These are phyloP conservation scores for Cyclostephanos tholiformis DNA, from an alignment of 108 stramenopile species.

Conservation along the genomic window DNA sequence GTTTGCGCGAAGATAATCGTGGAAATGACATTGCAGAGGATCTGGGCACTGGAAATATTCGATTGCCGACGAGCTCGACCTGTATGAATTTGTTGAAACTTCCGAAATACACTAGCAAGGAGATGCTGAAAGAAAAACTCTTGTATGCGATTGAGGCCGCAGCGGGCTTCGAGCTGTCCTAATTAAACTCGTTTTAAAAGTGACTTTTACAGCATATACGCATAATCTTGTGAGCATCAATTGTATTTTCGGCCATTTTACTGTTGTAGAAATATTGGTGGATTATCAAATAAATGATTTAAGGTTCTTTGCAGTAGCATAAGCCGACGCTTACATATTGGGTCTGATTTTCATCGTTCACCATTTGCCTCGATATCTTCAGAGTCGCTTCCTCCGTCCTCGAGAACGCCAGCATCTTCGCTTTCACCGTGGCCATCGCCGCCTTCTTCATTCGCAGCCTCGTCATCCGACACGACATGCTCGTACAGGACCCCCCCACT, in stretches of 20 bases:
- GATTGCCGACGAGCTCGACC: conserved; percentile 91
- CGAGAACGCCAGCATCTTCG: not conserved
- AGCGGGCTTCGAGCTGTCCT: conserved; percentile 96
- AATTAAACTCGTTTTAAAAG: conserved; percentile 1
- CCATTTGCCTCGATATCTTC: too few relatives aligned
- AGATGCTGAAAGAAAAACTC: conserved; percentile 88
- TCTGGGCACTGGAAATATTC: conserved; percentile 43
- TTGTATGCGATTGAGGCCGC: conserved; percentile 93
- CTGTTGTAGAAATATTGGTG: too few relatives aligned
- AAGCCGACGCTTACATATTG: too few relatives aligned
- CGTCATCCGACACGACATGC: conserved; percentile 81
- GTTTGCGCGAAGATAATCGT: conserved; percentile 60
- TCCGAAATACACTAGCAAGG: conserved; percentile 88
- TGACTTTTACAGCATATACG: not conserved
- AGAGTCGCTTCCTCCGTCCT: not conserved
- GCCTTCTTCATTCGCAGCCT: conserved; percentile 42
- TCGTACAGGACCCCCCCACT: conserved; percentile 87
- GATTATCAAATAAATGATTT: too few relatives aligned
- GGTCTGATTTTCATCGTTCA: too few relatives aligned
- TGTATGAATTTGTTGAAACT: conserved; percentile 99
- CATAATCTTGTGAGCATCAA: too few relatives aligned
- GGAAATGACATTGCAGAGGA: conserved; percentile 55
- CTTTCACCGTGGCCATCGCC: not conserved
- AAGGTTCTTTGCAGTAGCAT: too few relatives aligned
- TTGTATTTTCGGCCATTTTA: too few relatives aligned